Conservation (phyloP, 2,329 filamentous ascomycete species). For the Amylocarpus encephaloides region DNA sequence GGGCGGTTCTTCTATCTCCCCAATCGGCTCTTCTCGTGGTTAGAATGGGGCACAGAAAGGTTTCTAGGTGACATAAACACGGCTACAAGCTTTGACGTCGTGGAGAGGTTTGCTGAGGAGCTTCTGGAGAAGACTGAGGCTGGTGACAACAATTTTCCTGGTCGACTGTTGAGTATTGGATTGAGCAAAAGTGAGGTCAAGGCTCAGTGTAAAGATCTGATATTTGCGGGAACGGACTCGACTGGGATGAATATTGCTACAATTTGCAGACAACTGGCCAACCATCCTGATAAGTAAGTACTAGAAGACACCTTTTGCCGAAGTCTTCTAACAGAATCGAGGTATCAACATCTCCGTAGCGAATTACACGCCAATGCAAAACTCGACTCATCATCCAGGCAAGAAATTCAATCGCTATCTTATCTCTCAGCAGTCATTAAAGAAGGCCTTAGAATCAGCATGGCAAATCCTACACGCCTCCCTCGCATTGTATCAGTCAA, state of each 20-base stretch:
- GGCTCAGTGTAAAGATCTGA: slow-evolving; percentile 47
- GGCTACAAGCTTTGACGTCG: slow-evolving; percentile 30
- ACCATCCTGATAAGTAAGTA: slow-evolving; percentile 36
- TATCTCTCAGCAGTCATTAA: slow-evolving; percentile 44
- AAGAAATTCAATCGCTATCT: slow-evolving; percentile 32
- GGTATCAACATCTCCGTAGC: slow-evolving; percentile 32
- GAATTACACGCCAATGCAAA: slow-evolving; percentile 30
- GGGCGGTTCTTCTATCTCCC: slow-evolving; percentile 49
- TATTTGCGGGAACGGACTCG: slow-evolving; percentile 49
- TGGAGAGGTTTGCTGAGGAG: slow-evolving; percentile 38
- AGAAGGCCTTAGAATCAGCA: slow-evolving; percentile 43
- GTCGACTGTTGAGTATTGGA: slow-evolving; percentile 39
- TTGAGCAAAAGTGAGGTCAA: slow-evolving; percentile 39
- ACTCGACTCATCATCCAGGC: slow-evolving; percentile 16
- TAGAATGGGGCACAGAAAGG: slow-evolving; percentile 33
- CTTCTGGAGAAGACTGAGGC: slow-evolving; percentile 32
- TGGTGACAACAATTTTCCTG: slow-evolving; percentile 41
- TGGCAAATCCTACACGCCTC: slow-evolving; percentile 46
- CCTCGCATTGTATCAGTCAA: slow-evolving; percentile 40
- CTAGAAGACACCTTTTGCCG: not conserved
- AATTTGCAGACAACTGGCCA: slow-evolving; percentile 40
- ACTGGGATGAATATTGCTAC: slow-evolving; percentile 46
- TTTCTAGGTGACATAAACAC: slow-evolving; percentile 32
- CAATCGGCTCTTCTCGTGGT: slow-evolving; percentile 33
- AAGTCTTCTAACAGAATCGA: slow-evolving; percentile 4